Evolutionary conservation across 345 rosid species (phyloP), one percentile per base, ranked within the genome.

Genomic region (Psidium guajava): DNA sequence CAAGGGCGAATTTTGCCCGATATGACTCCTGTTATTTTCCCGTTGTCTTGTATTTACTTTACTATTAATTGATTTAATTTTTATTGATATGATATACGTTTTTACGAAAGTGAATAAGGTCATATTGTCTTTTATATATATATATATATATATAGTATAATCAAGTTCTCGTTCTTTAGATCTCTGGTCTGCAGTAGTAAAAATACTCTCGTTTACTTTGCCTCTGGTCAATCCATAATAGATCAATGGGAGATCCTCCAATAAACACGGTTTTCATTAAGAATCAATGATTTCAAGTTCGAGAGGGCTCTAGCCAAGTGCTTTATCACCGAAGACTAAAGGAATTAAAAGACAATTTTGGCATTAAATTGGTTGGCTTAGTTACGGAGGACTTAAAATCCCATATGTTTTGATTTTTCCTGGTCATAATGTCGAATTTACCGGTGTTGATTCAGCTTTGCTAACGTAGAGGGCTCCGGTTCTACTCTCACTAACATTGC

Each of bases 91-190:
- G 1, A n/a, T n/a, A 58, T 58, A 58, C 36, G 6, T 58, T 58
- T n/a, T 58, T 5, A 5, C 27, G n/a, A n/a, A 58, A 58, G 69
- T 12, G 18, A n/a, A n/a, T 6, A 58, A 58, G 4, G 4, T n/a
- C 69, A 13, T 11, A n/a, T n/a, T 58, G 69, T 36, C 16, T 27
- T n/a, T 36, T 36, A 2, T 36, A 3, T 36, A 36, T 6, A 42
- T 0, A 0, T 6, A 57, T 57, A 25, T 44, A 0, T 25, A 57
- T 25, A 27, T 2, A 24, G 32, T 14, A 25, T 6, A 57, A 57
- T 57, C 64, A 25, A 57, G 64, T 0, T 28, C 13, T 25, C 12
- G 28, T 25, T 25, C 12, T 57, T 14, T 0, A n/a, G 25, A 57
- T 57, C 14, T 57, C 25, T 57, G 28, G 3, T 57, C 25, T 4